A percentile compares a stretch with the other conserved stretches of the same genome.
phyloP scores from a whole-genome alignment of 2,329 filamentous ascomycete species.

The Stenocarpella maydis region DNA sequence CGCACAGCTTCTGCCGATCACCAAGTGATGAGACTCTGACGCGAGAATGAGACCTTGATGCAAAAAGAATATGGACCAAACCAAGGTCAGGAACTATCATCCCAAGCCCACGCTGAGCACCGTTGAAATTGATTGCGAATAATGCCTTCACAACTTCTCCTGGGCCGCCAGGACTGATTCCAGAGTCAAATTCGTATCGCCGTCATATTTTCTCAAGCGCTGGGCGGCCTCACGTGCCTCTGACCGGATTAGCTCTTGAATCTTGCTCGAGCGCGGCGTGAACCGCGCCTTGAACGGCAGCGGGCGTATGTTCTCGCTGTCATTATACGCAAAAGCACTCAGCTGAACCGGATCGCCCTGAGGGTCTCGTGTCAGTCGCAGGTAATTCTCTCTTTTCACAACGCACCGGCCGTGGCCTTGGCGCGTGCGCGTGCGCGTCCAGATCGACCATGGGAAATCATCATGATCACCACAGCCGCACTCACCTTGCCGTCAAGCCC shows the following conservation, averaged over 20 bases:
- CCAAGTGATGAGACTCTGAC: neutral
- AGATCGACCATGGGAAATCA: neutral
- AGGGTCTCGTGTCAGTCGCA: neutral
- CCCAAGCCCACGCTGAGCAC: neutral
- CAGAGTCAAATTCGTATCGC: constrained; percentile 14
- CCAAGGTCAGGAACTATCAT: neutral
- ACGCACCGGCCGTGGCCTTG: neutral
- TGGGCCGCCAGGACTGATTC: constrained; percentile 7
- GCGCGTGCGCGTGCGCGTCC: neutral
- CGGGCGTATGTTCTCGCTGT: neutral
- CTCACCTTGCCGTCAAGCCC: constrained; percentile 24
- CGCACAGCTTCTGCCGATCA: constrained; percentile 1
- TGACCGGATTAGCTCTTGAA: constrained; percentile 13
- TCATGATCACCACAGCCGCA: neutral
- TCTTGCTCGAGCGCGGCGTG: constrained; percentile 17
- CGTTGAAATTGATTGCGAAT: neutral
- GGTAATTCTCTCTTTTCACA: neutral
- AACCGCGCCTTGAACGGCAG: constrained; percentile 22
- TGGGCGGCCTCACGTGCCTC: constrained; percentile 9
- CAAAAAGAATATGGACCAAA: neutral
- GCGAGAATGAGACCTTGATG: no score
- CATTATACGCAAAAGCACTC: neutral
- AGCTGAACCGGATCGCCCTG: constrained; percentile 6
- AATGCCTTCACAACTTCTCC: neutral
- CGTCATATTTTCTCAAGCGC: constrained; percentile 13